Conservation (phyloP, 768 basidiomycete genomes). For the Amanita fuliginea region DNA sequence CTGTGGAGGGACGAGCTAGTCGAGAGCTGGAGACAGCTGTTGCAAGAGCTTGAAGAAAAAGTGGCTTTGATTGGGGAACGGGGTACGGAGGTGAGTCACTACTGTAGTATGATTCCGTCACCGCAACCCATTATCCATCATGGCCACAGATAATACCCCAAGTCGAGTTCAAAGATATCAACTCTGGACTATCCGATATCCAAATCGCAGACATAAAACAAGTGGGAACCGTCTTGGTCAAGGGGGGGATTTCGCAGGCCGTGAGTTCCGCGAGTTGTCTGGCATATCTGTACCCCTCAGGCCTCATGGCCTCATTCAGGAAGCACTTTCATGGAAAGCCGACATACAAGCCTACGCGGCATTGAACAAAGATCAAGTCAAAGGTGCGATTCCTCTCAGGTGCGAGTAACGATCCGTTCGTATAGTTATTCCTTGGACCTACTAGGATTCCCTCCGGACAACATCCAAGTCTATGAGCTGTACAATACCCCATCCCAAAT, state of each 20-base stretch:
- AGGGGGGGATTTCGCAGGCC: slow-evolving; percentile 43
- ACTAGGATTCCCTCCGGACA: slow-evolving; percentile 54
- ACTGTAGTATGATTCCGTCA: not conserved
- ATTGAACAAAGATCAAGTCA: slow-evolving; percentile 32
- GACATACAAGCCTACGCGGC: slow-evolving; percentile 43
- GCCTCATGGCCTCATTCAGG: too few relatives aligned
- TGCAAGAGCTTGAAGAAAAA: slow-evolving; percentile 33
- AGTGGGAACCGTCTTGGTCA: slow-evolving; percentile 45
- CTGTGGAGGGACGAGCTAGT: slow-evolving; percentile 35
- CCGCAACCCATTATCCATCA: not conserved
- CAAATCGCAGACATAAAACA: slow-evolving; percentile 34
- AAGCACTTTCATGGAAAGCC: slow-evolving; percentile 50
- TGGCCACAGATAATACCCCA: slow-evolving; percentile 37
- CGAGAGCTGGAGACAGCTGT: slow-evolving; percentile 44
- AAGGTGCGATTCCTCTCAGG: slow-evolving; percentile 22
- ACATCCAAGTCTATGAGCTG: slow-evolving; percentile 65
- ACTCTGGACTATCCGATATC: slow-evolving; percentile 33
- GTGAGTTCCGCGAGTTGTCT: slow-evolving; percentile 16
- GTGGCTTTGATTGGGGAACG: slow-evolving; percentile 34
- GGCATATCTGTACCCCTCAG: slow-evolving; percentile 4
- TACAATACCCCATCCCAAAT: slow-evolving; percentile 61
- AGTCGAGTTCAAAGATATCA: slow-evolving; percentile 32
- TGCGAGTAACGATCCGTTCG: not conserved
- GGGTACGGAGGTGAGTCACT: slow-evolving; percentile 33
- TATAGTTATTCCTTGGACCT: not conserved